These are phyloP conservation scores for Eucalyptus sp. DNA, from an alignment of 345 rosid genomes.

Conservation along the genomic window DNA sequence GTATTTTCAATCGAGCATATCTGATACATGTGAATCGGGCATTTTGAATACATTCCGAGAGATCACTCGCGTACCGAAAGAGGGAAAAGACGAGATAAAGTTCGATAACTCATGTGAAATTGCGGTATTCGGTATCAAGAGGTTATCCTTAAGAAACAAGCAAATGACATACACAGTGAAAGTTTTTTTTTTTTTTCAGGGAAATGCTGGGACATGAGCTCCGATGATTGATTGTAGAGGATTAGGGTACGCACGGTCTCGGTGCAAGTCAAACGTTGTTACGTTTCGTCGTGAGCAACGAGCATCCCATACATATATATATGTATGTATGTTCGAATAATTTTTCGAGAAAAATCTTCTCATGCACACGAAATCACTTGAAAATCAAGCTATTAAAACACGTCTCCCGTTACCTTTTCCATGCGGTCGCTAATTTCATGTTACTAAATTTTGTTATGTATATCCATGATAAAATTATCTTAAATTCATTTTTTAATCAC, in stretches of 20 bases:
- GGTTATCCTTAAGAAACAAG: not conserved
- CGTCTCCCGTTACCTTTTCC: too few species aligned
- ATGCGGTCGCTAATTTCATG: not conserved
- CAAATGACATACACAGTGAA: not conserved
- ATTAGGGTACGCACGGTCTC: not conserved
- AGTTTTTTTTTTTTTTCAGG: too few species aligned
- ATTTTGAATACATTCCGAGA: too few species aligned
- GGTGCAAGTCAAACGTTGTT: not conserved
- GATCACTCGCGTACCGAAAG: not conserved
- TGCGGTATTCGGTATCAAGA: not conserved
- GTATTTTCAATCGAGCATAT: not conserved
- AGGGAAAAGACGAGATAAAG: not conserved
- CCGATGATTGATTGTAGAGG: not conserved
- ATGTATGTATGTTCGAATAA: too few species aligned
- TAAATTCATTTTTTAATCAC: too few species aligned
- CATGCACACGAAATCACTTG: not conserved
- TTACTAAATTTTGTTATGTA: too few species aligned
- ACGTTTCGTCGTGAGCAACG: too few species aligned
- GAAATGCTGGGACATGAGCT: not conserved
- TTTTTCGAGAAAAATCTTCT: not conserved
- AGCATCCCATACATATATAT: too few species aligned
- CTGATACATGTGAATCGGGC: not conserved
- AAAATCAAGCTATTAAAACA: not conserved
- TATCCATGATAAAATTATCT: fast-evolving
- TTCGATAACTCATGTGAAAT: not conserved